Evolutionary conservation across 352 stramenopile genomes (phyloP), one percentile per base, ranked within the genome.

Genomic region (Phytopythium montanum): DNA sequence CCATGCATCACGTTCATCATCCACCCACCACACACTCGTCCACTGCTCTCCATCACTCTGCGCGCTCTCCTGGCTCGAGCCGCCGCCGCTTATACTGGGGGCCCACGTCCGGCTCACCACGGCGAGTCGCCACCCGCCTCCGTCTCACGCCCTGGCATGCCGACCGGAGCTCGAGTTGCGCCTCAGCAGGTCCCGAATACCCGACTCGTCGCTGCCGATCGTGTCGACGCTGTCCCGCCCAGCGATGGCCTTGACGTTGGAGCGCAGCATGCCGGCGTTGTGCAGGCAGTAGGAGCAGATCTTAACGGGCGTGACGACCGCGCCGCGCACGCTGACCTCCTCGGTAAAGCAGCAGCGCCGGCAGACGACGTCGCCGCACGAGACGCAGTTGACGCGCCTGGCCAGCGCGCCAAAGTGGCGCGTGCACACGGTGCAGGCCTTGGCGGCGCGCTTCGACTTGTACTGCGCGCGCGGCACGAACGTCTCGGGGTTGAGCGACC

Each of bases 261-360:
- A 54, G 7, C 42, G 54, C 21, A 64, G 18, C 65, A 75, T 73
- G 5, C 59, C 65, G 16, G 46, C 57, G 16, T 59, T 21, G 4
- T 58, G 13, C 36, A 76, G 31, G 39, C 69, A 76, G 3, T 28
- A 12, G 19, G 63, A 39, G 46, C 73, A 82, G 56, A 79, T 71
- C 6, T 65, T 62, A n/a, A 77, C 66, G 12, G 44, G 58, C 29
- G 59, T 73, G 59, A 73, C 38, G 33, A 62, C 59, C 14, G 69
- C 73, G 28, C 73, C 73, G 3, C 62, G 73, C 14, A 82, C 60
- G 61, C 71, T 73, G 56, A 78, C 67, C 19, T 72, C 61, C 55
- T 73, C 65, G 36, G 61, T 62, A 28, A 59, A 66, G 59, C 39
- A 66, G 55, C 70, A 78, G 36, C 42, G 34, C 8, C 46, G 36